These are phyloP conservation scores for Eucalyptus regnans DNA, from an alignment of 345 rosid genomes.

Conservation along the genomic window DNA sequence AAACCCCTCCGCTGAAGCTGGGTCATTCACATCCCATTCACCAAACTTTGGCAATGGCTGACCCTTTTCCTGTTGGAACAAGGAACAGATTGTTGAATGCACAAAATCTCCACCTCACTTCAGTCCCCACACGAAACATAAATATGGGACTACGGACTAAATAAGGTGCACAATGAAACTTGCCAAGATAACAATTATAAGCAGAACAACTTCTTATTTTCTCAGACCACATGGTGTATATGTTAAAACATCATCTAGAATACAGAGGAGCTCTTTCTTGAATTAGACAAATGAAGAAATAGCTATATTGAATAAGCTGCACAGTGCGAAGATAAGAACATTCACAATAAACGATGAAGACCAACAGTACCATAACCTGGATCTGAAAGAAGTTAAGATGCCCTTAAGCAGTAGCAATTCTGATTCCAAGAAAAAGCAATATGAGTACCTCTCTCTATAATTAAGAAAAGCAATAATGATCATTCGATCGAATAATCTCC, in stretches of 20 bases:
- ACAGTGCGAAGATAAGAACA: background rate
- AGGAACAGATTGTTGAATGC: background rate
- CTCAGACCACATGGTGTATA: background rate
- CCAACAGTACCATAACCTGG: background rate
- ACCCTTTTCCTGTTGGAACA: slow-evolving; percentile 46
- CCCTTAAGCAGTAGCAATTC: background rate
- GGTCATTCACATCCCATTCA: slow-evolving; percentile 95
- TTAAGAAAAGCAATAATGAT: background rate
- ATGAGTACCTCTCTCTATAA: background rate
- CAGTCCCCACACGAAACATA: background rate
- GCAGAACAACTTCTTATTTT: background rate
- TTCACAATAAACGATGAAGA: background rate
- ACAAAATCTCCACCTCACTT: background rate
- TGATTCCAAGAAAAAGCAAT: background rate
- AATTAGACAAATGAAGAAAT: background rate
- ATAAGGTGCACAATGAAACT: background rate
- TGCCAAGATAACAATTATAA: background rate
- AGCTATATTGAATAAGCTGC: background rate
- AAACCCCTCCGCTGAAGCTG: slow-evolving; percentile 91
- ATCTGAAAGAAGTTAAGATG: background rate
- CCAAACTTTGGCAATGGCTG: slow-evolving; percentile 92
- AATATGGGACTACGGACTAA: background rate
- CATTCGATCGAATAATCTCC: background rate
- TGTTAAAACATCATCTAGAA: background rate
- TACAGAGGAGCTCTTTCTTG: background rate